phyloP scores from a whole-genome alignment of 2,329 filamentous ascomycete species.

The Gyromitra esculenta region DNA sequence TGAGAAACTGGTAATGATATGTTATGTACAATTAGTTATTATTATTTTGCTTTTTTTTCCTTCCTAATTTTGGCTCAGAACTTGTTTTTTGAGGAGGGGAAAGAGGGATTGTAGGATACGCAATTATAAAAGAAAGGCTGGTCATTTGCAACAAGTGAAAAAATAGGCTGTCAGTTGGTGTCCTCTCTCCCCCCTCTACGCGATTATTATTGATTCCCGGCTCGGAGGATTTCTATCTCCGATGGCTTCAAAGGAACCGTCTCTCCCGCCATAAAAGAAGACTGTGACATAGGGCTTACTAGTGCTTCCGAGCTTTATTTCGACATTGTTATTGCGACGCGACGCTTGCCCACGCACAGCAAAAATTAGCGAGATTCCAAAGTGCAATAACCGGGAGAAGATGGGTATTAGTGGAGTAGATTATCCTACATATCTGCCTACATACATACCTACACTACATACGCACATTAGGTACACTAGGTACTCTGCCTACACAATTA shows the following conservation, averaged over 20 bases:
- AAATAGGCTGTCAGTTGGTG: too few species aligned
- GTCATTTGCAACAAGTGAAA: neutral
- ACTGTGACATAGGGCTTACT: neutral
- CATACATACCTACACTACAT: too few species aligned
- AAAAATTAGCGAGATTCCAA: neutral
- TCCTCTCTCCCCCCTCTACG: neutral
- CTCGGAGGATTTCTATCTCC: neutral
- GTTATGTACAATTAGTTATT: conserved; percentile 56
- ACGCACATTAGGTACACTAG: too few species aligned
- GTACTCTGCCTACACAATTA: too few species aligned
- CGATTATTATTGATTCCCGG: neutral
- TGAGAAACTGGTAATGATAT: conserved; percentile 3
- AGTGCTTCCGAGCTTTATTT: neutral
- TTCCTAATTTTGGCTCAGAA: neutral
- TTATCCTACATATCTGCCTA: too few species aligned
- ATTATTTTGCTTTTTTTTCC: conserved; percentile 4
- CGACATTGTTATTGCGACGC: neutral
- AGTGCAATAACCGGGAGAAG: neutral
- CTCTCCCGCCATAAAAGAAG: neutral
- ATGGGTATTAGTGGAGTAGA: neutral
- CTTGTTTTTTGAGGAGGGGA: too few species aligned
- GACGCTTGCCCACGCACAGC: neutral
- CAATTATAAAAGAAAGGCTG: neutral
- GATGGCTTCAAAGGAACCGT: neutral
- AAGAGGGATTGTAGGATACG: neutral